A percentile compares a stretch with the other conserved stretches of the same genome.
Evolutionary conservation across 768 basidiomycete species (phyloP).

Genomic region (Kwoniella mangroviensis): DNA sequence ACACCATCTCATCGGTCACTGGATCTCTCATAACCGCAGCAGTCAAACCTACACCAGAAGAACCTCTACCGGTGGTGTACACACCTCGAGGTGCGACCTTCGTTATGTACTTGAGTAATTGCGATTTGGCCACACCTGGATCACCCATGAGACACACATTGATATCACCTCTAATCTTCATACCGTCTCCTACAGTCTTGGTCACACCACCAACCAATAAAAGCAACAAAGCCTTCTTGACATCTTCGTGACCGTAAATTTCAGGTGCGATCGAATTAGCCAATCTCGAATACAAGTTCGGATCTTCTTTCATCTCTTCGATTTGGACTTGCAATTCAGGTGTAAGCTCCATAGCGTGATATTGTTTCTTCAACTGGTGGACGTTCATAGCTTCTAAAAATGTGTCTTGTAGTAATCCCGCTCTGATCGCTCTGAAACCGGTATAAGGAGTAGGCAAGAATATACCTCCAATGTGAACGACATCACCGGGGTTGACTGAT

Average conservation of each 20-base stretch:
- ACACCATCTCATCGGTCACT: constrained; percentile 98
- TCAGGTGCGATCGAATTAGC: constrained; percentile 96
- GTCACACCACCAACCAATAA: constrained; percentile 95
- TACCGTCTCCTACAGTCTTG: constrained; percentile 92
- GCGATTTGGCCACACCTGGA: constrained; percentile 94
- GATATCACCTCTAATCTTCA: constrained; percentile 98
- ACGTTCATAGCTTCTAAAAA: constrained; percentile 91
- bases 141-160: constrained; percentile 99
- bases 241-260: constrained; percentile 95
- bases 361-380: constrained; percentile 95
- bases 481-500: constrained; percentile 90
- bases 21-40: constrained; percentile 99
- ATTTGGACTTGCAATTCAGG: constrained; percentile 77
- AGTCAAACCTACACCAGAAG: constrained; percentile 96
- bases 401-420: constrained; percentile 94
- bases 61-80: constrained; percentile 97
- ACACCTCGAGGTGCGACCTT: constrained; percentile 97
- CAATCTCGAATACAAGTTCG: constrained; percentile 81
- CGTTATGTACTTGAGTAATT: constrained; percentile 85
- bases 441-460: constrained; percentile 98
- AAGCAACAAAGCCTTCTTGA: constrained; percentile 92
- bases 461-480: constrained; percentile 92
- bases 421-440: constrained; percentile 94
- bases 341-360: constrained; percentile 90
- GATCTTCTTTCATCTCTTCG: constrained; percentile 70